A percentile compares a stretch with the other conserved stretches of the same genome.
Evolutionary conservation across 345 rosid species (phyloP).

Genomic region (Citropsis articulata): DNA sequence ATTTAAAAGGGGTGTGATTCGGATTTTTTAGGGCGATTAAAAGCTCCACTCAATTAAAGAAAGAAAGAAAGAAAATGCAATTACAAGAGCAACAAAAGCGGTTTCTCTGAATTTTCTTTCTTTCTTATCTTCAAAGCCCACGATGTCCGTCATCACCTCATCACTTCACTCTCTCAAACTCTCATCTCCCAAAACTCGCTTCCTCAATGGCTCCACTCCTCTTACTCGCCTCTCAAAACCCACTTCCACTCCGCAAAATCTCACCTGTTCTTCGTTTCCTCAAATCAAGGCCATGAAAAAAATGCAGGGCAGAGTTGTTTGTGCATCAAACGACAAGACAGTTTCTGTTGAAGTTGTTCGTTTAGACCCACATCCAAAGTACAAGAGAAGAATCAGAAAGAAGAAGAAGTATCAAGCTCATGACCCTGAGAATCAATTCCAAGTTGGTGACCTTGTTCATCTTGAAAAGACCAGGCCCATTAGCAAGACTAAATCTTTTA

Average conservation of each 20-base stretch:
- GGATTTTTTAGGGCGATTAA: too few relatives aligned
- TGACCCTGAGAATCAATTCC: constrained; percentile 77
- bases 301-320: constrained; percentile 78
- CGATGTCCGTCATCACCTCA: constrained; percentile 33
- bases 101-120: background rate
- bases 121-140: constrained; percentile 2
- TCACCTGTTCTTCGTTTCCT: constrained; percentile 29
- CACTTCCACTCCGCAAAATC: constrained; percentile 14
- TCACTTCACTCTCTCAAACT: constrained; percentile 45
- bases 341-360: constrained; percentile 80
- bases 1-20: too few relatives aligned
- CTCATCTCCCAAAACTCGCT: constrained; percentile 28
- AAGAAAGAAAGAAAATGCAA: too few relatives aligned
- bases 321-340: constrained; percentile 81
- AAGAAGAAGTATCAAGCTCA: constrained; percentile 96
- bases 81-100: background rate
- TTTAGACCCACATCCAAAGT: constrained; percentile 77
- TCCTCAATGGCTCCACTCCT: constrained; percentile 55
- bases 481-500: constrained; percentile 74
- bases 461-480: constrained; percentile 77
- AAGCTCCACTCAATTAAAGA: too few relatives aligned
- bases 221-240: constrained; percentile 48
- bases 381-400: constrained; percentile 77
- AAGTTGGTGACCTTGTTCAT: constrained; percentile 75
- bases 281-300: constrained; percentile 67